A percentile compares a stretch with the other conserved stretches of the same genome.
phyloP scores from a whole-genome alignment of 345 rosid genomes.

The Corchorus capsularis region DNA sequence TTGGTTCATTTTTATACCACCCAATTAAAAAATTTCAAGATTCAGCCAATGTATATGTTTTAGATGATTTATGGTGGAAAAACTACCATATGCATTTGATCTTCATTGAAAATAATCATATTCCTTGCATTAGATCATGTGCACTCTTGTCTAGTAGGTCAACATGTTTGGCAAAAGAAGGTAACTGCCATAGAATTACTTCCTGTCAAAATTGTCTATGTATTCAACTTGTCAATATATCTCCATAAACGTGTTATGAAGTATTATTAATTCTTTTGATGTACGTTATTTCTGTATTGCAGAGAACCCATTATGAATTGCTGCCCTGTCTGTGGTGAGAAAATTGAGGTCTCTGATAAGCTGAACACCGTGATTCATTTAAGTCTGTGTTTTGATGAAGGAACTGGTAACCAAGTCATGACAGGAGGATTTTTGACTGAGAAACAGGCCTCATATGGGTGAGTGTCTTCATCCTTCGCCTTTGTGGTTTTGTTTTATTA shows the following conservation, averaged over 20 bases:
- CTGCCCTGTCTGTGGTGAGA: constrained; percentile 91
- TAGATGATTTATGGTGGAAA: background rate
- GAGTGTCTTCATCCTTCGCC: constrained; percentile 25
- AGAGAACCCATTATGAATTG: constrained; percentile 80
- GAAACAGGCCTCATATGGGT: constrained; percentile 94
- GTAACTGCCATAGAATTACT: background rate
- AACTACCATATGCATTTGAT: constrained; percentile 1
- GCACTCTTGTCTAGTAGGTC: background rate
- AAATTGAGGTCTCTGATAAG: constrained; percentile 67
- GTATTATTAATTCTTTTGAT: background rate
- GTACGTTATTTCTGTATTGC: constrained; percentile 27
- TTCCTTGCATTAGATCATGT: background rate
- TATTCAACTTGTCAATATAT: background rate
- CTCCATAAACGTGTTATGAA: background rate
- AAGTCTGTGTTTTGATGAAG: constrained; percentile 93
- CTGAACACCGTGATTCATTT: constrained; percentile 84
- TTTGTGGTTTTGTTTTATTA: background rate
- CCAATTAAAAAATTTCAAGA: constrained; percentile 1
- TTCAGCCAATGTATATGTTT: background rate
- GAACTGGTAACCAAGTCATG: constrained; percentile 93
- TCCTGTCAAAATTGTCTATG: background rate
- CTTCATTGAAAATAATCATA: constrained; percentile 5
- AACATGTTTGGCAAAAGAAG: background rate
- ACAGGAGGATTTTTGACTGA: constrained; percentile 96
- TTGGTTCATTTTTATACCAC: background rate